These are phyloP conservation scores for Colletotrichum sp. DNA, from an alignment of 2,329 filamentous ascomycete species.

Conservation along the genomic window DNA sequence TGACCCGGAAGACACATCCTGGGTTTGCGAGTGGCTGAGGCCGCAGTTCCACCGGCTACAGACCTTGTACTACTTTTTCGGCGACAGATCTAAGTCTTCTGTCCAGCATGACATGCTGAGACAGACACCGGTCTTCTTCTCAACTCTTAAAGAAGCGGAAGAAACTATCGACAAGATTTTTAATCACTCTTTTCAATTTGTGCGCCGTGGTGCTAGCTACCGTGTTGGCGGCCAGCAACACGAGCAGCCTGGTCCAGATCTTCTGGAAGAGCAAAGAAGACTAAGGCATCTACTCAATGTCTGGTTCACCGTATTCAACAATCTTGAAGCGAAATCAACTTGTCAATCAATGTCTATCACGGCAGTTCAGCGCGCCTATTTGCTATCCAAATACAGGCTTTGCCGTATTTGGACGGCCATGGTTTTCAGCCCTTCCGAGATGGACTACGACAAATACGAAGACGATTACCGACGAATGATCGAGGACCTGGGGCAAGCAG, in stretches of 20 bases:
- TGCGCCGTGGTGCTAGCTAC: constrained; percentile 31
- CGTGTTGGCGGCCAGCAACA: constrained; percentile 21
- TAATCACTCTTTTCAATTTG: constrained; percentile 31
- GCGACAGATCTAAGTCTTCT: background rate
- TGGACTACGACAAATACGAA: constrained; percentile 37
- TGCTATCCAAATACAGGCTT: background rate
- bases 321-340: background rate
- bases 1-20: background rate
- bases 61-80: background rate
- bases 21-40: background rate
- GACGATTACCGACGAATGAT: constrained; percentile 40
- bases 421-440: constrained; percentile 26
- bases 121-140: background rate
- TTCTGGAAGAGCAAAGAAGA: constrained; percentile 9
- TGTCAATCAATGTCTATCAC: background rate
- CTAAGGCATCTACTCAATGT: background rate
- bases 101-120: background rate
- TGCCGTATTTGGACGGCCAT: background rate
- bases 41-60: background rate
- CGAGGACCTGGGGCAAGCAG: constrained; percentile 26
- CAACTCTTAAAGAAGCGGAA: constrained; percentile 30
- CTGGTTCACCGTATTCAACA: constrained; percentile 26
- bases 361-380: background rate
- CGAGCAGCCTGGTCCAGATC: constrained; percentile 9
- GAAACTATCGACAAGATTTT: constrained; percentile 32